Evolutionary conservation across 2,329 filamentous ascomycete species (phyloP), one percentile per base, ranked within the genome.

Genomic region (Dryadomyces quercivorus): DNA sequence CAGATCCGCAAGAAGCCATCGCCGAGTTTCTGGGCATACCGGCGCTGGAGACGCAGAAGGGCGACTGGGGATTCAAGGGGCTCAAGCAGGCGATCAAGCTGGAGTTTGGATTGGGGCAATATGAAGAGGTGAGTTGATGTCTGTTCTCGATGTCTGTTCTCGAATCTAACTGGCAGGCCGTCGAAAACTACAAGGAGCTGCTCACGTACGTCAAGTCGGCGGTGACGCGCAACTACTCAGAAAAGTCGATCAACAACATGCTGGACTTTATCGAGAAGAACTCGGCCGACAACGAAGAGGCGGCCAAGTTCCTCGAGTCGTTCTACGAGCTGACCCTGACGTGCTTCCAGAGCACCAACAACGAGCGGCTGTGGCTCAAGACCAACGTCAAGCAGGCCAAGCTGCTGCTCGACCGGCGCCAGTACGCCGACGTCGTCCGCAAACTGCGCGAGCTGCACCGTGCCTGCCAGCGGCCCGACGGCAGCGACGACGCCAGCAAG

Each of bases 221-320:
- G 8, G 92, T 98, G 49, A 97, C 93, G 44, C 84, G 93, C 59
- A 98, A 97, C 71, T 97, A 97, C 71, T 96, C 93, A 1, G 93
- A 98, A 70, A 97, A 97, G 69, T 97, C 92, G 13, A 95, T 98
- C 73, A 97, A 97, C 72, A 97, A 96, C 69, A 95, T 98, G 85
- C 82, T 98, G 49, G 93, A 97, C 72, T 95, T 86, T 67, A 93
- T 98, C 61, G 92, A 97, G 69, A 97, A 96, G 71, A 87, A 82
- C n/a, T 77, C 82, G 13, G 84, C 82, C 4, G 78, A 85, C 43
- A 84, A 85, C 55, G 79, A 82, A 8, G 81, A 83, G 46, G 84
- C 86, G 22, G 86, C 85, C 63, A 75, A 80, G 59, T 92, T 85
- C 69, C 94, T 97, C 83, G 92, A 96, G 67, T 80, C 88, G 60